Conservation (phyloP, 1,284 basidiomycete genomes). For the Apiotrichum gamsii region DNA sequence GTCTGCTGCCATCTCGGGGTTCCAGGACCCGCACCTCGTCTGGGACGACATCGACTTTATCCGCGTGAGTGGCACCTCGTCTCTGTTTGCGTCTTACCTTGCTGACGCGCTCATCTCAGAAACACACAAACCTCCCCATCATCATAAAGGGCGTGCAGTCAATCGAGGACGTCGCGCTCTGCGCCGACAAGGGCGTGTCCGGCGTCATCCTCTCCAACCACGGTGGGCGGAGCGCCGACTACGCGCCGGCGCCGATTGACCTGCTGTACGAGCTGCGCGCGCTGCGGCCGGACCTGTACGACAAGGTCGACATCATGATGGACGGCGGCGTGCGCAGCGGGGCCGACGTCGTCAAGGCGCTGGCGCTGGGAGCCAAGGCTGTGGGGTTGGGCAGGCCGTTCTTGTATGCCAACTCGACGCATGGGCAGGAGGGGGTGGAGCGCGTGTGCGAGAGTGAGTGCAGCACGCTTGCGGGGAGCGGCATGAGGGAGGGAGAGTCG, state of each 20-base stretch:
- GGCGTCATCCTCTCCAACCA: conserved; percentile 48
- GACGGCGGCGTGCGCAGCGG: conserved; percentile 55
- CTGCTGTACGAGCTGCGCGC: conserved; percentile 49
- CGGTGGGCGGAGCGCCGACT: conserved; percentile 42
- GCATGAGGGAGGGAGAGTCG: background rate
- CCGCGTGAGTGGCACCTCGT: conserved; percentile 23
- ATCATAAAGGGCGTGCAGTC: conserved; percentile 53
- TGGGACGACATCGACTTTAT: conserved; percentile 48
- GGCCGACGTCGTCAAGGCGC: conserved; percentile 55
- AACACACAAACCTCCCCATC: conserved; percentile 48
- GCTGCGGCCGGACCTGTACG: conserved; percentile 49
- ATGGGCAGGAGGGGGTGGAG: conserved; percentile 52
- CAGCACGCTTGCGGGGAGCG: background rate
- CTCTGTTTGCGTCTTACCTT: background rate
- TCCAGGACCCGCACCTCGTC: conserved; percentile 50
- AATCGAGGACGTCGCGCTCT: conserved; percentile 52
- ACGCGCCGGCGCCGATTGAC: conserved; percentile 47
- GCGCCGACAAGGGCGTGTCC: conserved; percentile 50
- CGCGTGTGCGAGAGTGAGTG: conserved; percentile 50
- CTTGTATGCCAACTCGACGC: conserved; percentile 52
- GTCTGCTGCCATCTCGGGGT: conserved; percentile 50
- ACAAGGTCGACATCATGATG: conserved; percentile 52
- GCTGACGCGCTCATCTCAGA: conserved; percentile 27
- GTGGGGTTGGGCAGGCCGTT: conserved; percentile 55
- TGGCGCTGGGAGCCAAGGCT: conserved; percentile 55